A percentile compares a stretch with the other conserved stretches of the same genome.
Conservation (phyloP, 2,329 filamentous ascomycete genomes). For the Hypoxylon sp. region DNA sequence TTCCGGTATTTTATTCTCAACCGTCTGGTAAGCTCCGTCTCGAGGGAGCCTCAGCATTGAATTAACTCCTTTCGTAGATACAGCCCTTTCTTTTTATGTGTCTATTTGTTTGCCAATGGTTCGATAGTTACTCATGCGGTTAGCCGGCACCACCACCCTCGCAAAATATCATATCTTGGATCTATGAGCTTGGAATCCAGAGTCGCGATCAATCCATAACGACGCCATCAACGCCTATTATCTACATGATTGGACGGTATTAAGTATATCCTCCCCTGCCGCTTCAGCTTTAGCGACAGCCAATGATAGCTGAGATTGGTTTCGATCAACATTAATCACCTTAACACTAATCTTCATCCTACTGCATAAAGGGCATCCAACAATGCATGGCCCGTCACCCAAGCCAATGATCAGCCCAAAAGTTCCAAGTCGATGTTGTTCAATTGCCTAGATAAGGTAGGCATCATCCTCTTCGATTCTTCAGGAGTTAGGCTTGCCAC, state of each 20-base stretch:
- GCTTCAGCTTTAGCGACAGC: not conserved
- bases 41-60: slow-evolving; percentile 15
- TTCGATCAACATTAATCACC: not conserved
- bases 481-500: slow-evolving; percentile 5
- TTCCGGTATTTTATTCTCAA: slow-evolving; percentile 24
- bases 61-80: not conserved
- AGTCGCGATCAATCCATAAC: not conserved
- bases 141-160: not conserved
- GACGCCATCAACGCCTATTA: slow-evolving; percentile 16
- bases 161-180: not conserved
- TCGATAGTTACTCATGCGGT: slow-evolving; percentile 6
- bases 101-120: not conserved
- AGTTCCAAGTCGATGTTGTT: not conserved
- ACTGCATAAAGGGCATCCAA: slow-evolving; percentile 5
- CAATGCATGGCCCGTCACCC: not conserved
- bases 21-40: slow-evolving; percentile 16
- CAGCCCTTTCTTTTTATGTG: not conserved
- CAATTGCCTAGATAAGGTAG: not conserved
- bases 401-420: slow-evolving; percentile 2
- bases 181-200: not conserved
- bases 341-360: slow-evolving; percentile 8
- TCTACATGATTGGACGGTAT: slow-evolving; percentile 18
- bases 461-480: not conserved
- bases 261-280: not conserved
- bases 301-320: slow-evolving; percentile 1